A percentile compares a stretch with the other conserved stretches of the same genome.
Evolutionary conservation across 2,329 filamentous ascomycete species (phyloP).

Genomic region (Mariannaea sp.): DNA sequence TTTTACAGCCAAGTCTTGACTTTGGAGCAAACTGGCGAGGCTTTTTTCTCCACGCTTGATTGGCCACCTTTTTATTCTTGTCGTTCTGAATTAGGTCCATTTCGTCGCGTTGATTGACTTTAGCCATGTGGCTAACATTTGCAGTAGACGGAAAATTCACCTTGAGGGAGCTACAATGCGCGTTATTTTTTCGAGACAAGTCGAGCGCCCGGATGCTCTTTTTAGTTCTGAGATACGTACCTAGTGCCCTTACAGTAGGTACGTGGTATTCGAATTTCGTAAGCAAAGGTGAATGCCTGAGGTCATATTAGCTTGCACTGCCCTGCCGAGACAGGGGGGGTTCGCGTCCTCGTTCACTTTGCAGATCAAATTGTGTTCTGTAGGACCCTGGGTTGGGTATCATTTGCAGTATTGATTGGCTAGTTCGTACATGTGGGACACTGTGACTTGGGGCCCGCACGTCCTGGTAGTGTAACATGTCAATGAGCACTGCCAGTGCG

Average conservation of each 20-base stretch:
- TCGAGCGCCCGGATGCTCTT: no score
- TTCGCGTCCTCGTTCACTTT: background rate
- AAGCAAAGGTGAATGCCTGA: no score
- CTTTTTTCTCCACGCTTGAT: constrained; percentile 44
- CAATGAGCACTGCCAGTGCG: background rate
- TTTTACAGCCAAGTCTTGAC: constrained; percentile 46
- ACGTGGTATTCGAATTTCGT: no score
- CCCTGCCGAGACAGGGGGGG: no score
- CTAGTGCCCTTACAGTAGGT: no score
- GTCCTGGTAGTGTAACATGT: background rate
- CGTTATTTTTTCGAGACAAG: no score
- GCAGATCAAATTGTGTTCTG: background rate
- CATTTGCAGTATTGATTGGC: constrained; percentile 35
- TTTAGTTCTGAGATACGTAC: no score
- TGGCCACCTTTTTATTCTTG: constrained; percentile 27
- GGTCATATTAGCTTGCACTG: no score
- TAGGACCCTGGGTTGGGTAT: constrained; percentile 1
- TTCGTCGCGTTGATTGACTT: background rate
- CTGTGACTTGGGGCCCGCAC: background rate
- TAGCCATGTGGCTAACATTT: background rate
- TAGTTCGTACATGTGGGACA: constrained; percentile 32
- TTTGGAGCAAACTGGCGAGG: constrained; percentile 47
- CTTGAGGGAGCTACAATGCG: no score
- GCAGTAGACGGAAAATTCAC: background rate
- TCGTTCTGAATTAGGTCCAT: constrained; percentile 16